Percentiles rank a stretch among this genome's conserved stretches.
Conservation (phyloP, 192 early-diverging fungal species). For the Umbelopsis sp. region DNA sequence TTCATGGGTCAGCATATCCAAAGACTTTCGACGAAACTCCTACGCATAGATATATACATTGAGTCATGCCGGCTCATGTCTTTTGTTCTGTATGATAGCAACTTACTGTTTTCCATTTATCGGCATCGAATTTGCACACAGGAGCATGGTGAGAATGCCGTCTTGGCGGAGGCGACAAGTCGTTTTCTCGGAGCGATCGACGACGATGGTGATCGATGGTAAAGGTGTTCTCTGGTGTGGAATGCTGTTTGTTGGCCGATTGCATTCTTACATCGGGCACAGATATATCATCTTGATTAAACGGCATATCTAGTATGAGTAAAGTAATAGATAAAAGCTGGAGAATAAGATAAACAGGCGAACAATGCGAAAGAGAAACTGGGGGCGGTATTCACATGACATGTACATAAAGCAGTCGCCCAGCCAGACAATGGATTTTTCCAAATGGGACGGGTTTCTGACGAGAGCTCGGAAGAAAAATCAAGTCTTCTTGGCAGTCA, state of each 20-base stretch:
- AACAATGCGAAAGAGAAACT: conserved; percentile 1
- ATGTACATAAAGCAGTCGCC: not conserved
- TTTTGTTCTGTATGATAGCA: not conserved
- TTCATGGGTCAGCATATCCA: conserved; percentile 8
- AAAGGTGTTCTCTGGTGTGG: conserved; percentile 11
- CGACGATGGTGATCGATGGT: conserved; percentile 7
- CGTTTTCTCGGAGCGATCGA: not conserved
- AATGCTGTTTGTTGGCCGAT: conserved; percentile 4
- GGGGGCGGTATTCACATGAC: conserved; percentile 2
- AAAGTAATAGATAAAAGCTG: not conserved
- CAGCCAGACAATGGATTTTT: too few species aligned
- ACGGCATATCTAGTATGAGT: not conserved
- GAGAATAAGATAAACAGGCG: not conserved
- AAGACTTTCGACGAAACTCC: conserved; percentile 15
- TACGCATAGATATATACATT: not conserved
- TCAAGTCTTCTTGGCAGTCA: too few species aligned
- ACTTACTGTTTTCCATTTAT: conserved; percentile 15
- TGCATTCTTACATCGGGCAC: not conserved
- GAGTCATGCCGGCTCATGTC: not conserved
- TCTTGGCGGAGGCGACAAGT: conserved; percentile 4
- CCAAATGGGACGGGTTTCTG: too few species aligned
- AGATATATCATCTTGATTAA: not conserved
- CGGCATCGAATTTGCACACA: conserved; percentile 1
- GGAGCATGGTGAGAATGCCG: conserved; percentile 20
- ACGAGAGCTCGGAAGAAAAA: too few species aligned